A percentile compares a stretch with the other conserved stretches of the same genome.
Conservation (phyloP, 2,329 filamentous ascomycete genomes). For the Tolypocladium pustulatum region DNA sequence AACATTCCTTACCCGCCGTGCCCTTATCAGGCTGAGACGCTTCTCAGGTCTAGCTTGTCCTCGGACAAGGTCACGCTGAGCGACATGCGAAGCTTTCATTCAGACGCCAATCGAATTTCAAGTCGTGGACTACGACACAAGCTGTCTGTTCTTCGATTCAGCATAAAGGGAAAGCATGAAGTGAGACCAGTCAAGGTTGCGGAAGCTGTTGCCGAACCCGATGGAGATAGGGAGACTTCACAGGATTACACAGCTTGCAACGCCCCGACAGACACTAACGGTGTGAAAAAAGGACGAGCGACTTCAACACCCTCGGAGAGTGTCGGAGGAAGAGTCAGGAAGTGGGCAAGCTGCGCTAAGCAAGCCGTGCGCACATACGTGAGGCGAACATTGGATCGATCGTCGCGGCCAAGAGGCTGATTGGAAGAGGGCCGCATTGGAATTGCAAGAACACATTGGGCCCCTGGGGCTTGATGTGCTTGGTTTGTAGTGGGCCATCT, state of each 20-base stretch:
- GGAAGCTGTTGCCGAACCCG: conserved; percentile 2
- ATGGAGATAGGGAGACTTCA: neutral
- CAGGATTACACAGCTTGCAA: neutral
- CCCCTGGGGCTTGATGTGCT: neutral
- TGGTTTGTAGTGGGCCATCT: neutral
- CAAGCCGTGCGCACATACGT: conserved; percentile 21
- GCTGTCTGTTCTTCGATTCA: conserved; percentile 18
- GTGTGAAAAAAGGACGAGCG: conserved; percentile 1
- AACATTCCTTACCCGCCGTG: conserved; percentile 21
- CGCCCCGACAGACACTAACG: neutral
- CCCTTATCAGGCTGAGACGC: conserved; percentile 5
- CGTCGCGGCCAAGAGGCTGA: conserved; percentile 10
- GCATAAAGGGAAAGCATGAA: conserved; percentile 7
- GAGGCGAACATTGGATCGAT: conserved; percentile 19
- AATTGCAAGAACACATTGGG: neutral
- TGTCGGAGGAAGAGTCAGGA: conserved; percentile 16
- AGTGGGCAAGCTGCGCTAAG: conserved; percentile 23
- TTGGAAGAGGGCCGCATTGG: neutral
- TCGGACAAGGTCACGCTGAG: conserved; percentile 4
- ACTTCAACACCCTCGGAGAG: conserved; percentile 9
- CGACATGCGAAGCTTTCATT: conserved; percentile 6
- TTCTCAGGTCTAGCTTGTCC: conserved; percentile 4
- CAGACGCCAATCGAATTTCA: neutral
- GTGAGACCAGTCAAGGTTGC: conserved; percentile 6
- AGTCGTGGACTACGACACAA: conserved; percentile 15